Evolutionary conservation across 768 basidiomycete genomes (phyloP), one percentile per base, ranked within the genome.

Genomic region (Rhodotorula taiwanensis): DNA sequence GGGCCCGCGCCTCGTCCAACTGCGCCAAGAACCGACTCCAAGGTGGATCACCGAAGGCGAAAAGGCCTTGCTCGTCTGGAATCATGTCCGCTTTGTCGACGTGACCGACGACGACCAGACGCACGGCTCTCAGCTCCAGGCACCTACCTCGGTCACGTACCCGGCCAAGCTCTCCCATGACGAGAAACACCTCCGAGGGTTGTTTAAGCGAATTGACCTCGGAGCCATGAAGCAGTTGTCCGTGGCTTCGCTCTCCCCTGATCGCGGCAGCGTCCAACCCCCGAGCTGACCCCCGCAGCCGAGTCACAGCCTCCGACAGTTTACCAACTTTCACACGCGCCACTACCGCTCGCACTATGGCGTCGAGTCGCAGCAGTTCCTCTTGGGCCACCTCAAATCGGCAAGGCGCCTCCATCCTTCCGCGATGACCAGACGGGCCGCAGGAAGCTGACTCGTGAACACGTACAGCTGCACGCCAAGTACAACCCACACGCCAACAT

Each of bases 301-400:
- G n/a, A n/a, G n/a, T n/a, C n/a, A 18, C 55, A 57, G 55, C 66
- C 45, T 67, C 44, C 5, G 25, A 5, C 16, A 41, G 5, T 63
- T 67, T 20, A 55, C 58, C 6, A 5, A 1, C 5, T 77, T 77
- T 72, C 55, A 72, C 56, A 77, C 74, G 4, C 68, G 78, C 36
- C 78, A 79, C 69, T 79, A 79, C 72, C 74, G 77, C 14, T 76
- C 75, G 2, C 67, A 72, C 23, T 75, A 76, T 5, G 78, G 78
- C 15, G 73, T 73, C 47, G 70, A 78, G 59, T 73, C 72, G 21
- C 75, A 77, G 65, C 64, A 72, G 60, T 78, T 72, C 72, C 69
- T 79, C 28, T 65, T 77, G 13, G 51, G 60, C 43, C 71, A 74
- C 52, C 62, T 78, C 62, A 66, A 75, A 61, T 55, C 72, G 68